Conservation (phyloP, 208 protist genomes). For the Herpetomonas tarakana region DNA sequence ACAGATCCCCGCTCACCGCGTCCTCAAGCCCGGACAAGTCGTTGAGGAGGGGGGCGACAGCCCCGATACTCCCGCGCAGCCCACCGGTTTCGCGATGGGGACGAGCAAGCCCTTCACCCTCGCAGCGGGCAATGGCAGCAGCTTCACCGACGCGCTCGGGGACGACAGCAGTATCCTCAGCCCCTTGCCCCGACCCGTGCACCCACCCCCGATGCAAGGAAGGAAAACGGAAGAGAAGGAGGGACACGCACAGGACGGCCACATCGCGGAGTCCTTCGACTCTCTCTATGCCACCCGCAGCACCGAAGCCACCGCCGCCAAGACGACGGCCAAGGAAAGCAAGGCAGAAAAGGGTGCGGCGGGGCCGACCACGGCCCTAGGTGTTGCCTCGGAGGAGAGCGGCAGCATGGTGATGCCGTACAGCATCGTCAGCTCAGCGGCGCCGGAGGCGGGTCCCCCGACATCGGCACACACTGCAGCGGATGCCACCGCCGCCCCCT, state of each 20-base stretch:
- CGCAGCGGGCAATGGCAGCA: no score
- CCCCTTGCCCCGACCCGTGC: constrained; percentile 24
- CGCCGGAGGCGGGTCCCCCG: not conserved
- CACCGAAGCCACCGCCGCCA: not conserved
- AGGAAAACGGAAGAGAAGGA: no score
- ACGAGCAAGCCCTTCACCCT: no score
- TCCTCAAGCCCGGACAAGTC: not conserved
- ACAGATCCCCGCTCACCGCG: not conserved
- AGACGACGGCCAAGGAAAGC: not conserved
- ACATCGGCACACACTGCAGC: no score
- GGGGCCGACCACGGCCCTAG: no score
- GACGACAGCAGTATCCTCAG: constrained; percentile 28
- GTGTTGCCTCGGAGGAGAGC: no score
- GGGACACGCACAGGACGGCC: constrained; percentile 10
- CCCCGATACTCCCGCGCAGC: constrained; percentile 6
- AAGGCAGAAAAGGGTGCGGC: no score
- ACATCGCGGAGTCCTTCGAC: constrained; percentile 1
- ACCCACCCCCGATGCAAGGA: not conserved
- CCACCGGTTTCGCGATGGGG: not conserved
- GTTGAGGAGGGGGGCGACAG: constrained; percentile 3
- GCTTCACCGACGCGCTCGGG: no score
- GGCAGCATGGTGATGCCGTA: not conserved
- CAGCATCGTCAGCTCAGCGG: not conserved
- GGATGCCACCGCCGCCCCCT: no score
- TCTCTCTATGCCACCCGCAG: no score